A percentile compares a stretch with the other conserved stretches of the same genome.
Evolutionary conservation across 108 stramenopile species (phyloP).

Genomic region (Bacterosira constricta): DNA sequence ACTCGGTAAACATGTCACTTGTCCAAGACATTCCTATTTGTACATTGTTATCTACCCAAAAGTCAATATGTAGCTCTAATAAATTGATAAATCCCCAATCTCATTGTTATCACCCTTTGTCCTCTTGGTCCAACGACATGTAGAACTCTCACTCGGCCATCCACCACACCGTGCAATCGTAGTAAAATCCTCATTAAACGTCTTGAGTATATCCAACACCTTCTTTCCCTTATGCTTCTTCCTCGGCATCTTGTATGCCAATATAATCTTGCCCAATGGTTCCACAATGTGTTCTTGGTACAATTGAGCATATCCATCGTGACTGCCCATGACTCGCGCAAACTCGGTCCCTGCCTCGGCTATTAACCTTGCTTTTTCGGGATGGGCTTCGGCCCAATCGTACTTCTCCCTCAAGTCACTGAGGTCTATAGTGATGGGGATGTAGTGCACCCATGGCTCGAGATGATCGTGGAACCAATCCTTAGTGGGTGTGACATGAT

Average conservation of each 20-base stretch:
- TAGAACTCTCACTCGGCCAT: no score
- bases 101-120: no score
- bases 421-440: conserved; percentile 27
- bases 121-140: no score
- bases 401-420: conserved; percentile 27
- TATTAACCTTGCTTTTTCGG: conserved; percentile 9
- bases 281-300: background rate
- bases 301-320: conserved; percentile 3
- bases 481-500: conserved; percentile 21
- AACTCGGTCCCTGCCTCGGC: conserved; percentile 11
- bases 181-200: conserved; percentile 11
- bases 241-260: conserved; percentile 6
- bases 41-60: no score
- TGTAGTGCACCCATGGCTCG: conserved; percentile 47
- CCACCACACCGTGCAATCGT: conserved; percentile 32
- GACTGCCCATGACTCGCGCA: background rate
- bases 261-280: conserved; percentile 7
- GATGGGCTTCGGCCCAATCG: conserved; percentile 35
- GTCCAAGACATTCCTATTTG: no score
- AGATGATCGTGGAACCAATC: conserved; percentile 44
- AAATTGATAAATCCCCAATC: no score
- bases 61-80: no score
- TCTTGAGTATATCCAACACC: conserved; percentile 31
- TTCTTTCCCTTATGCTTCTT: conserved; percentile 11
- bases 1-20: no score